Evolutionary conservation across 257 asterid genomes (phyloP), one percentile per base, ranked within the genome.

Genomic region (Ajuga chamaepitys): DNA sequence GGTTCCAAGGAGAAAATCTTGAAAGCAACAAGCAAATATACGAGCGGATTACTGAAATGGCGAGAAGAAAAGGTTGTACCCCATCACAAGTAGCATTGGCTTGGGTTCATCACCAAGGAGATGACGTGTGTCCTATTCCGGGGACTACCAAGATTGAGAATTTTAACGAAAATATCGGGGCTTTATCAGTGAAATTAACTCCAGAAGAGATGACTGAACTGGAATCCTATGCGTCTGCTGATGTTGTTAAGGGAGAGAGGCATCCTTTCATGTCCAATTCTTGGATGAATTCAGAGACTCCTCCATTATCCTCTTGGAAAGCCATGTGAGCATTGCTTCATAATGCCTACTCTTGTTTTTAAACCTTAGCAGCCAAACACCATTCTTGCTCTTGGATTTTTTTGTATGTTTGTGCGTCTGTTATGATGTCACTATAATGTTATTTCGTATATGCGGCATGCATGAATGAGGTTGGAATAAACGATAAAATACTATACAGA

Each of bases 51-150:
- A 41, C 64, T 16, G 58, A 65, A 60, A 65, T 78, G 70, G 87
- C 81, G 7, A 22, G 30, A 5, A 64, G 32, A 57, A 82, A 70
- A 26, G 72, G 80, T 9, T 79, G 80, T 65, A 78, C 67, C 18
- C 74, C 85, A 0, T 72, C 87, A 8, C 85, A 82, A 7, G 60
- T 82, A 7, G n/a, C n/a, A n/a, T n/a, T n/a, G n/a, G n/a, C n/a
- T n/a, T n/a, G n/a, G n/a, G n/a, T n/a, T n/a, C n/a, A n/a, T n/a
- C n/a, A n/a, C n/a, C n/a, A n/a, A n/a, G n/a, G n/a, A n/a, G n/a
- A n/a, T n/a, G n/a, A n/a, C n/a, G n/a, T n/a, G n/a, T n/a, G n/a
- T n/a, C n/a, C n/a, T n/a, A n/a, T n/a, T n/a, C n/a, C n/a, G n/a
- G 85, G 82, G 13, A 68, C 82, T 4, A 73, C 55, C 28, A 79